A percentile compares a stretch with the other conserved stretches of the same genome.
Evolutionary conservation across 106 monocot species (phyloP).

Genomic region (Acorus calamus): DNA sequence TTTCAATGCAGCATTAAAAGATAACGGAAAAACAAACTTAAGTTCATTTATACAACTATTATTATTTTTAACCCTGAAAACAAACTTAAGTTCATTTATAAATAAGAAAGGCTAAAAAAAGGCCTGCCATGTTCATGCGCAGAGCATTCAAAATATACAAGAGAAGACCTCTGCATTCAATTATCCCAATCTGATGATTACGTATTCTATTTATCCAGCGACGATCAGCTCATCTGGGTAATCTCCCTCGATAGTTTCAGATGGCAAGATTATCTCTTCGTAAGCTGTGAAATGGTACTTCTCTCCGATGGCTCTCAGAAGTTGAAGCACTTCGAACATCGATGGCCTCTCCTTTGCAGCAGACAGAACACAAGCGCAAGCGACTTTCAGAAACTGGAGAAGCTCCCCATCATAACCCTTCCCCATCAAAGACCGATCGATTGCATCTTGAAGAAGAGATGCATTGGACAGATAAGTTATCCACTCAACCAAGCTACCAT

Average conservation of each 20-base stretch:
- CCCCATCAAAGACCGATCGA: slow-evolving; percentile 56
- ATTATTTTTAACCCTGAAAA: too few relatives aligned
- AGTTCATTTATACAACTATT: too few relatives aligned
- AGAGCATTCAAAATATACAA: too few relatives aligned
- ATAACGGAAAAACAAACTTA: too few relatives aligned
- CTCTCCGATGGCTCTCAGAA: slow-evolving; percentile 74
- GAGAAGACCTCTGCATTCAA: too few relatives aligned
- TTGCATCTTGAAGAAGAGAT: slow-evolving; percentile 53
- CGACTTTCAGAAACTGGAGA: slow-evolving; percentile 71
- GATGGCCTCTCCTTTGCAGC: slow-evolving; percentile 73
- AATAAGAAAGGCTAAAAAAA: too few relatives aligned
- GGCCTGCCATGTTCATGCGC: too few relatives aligned
- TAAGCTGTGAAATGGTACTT: slow-evolving; percentile 47
- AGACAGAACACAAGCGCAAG: slow-evolving; percentile 49
- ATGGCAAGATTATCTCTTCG: slow-evolving; percentile 30
- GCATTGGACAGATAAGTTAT: slow-evolving; percentile 58
- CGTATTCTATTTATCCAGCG: slow-evolving; percentile 16
- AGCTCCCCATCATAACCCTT: slow-evolving; percentile 64
- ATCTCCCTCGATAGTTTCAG: slow-evolving; percentile 15
- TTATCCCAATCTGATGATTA: too few relatives aligned
- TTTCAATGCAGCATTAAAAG: too few relatives aligned
- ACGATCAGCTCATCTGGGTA: slow-evolving; percentile 69
- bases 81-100: too few relatives aligned
- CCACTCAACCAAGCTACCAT: slow-evolving; percentile 77
- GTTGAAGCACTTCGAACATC: slow-evolving; percentile 84